Base-by-base conservation (phyloP, 176 grass and related monocot genomes). In the Oryza glaberrima region DNA sequence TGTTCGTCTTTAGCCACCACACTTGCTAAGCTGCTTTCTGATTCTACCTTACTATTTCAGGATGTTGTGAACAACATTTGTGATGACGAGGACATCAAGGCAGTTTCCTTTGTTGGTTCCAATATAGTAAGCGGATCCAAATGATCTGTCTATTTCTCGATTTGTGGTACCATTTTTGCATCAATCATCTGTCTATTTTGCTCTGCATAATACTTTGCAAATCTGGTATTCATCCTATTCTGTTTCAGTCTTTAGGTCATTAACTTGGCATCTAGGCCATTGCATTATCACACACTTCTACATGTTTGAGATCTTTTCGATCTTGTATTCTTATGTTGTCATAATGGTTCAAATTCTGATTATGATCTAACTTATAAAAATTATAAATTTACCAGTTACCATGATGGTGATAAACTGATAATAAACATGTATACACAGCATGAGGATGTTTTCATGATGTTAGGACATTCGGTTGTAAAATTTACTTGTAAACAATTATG, bases 11-110 rank as follows among this genome's bases (percentile, higher is more conserved):
- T 22, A 40, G 4, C 19, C 25, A 34, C 15, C 44, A 77, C 76
- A 17, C 77, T 36, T 85, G 20, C 81, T 70, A 76, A 16, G 67
- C 48, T 81, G 67, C 49, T 84, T 86, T 83, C 41, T 61, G 64
- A 81, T 82, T 88, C 64, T 79, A 22, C 41, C 81, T 83, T 56
- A 73, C 38, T 35, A 85, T 84, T 65, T 52, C 86, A 99, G 96
- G 93, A 99, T 75, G 78, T 91, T 84, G 96, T 99, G n/a, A 99
- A 96, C 80, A 99, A 94, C 67, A 99, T 99, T 73, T 99, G 96
- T 84, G 96, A 99, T 82, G 88, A 96, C 52, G 86, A 92, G 10
- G 83, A 92, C 73, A 98, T 95, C 79, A 98, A 95, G 78, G 96
- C 96, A 71, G 86, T 98, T 84, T 98, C 96, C 46, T 98, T 98